Percentiles rank a stretch among this genome's conserved stretches.
These are phyloP conservation scores for Scopulariopsis brevicaulis DNA, from an alignment of 2,329 filamentous ascomycete species.

Conservation along the genomic window DNA sequence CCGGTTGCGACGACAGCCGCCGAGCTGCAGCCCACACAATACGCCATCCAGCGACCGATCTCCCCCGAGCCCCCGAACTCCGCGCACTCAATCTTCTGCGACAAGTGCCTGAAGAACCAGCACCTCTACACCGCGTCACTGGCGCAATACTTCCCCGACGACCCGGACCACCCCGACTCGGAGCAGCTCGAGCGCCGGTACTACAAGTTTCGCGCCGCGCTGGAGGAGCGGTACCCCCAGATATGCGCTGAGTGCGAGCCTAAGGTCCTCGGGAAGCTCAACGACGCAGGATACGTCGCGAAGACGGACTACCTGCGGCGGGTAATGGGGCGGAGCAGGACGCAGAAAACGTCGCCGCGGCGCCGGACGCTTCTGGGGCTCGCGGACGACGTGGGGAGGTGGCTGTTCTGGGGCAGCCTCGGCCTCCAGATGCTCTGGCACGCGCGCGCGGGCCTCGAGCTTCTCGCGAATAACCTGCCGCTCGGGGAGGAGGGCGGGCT, in stretches of 20 bases:
- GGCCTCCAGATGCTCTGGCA: conserved; percentile 40
- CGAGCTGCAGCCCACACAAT: conserved; percentile 30
- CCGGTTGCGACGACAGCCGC: conserved; percentile 48
- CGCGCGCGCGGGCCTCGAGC: conserved; percentile 15
- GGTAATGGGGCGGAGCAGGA: conserved; percentile 56
- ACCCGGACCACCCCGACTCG: conserved; percentile 57
- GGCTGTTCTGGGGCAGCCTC: conserved; percentile 36
- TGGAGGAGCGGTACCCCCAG: conserved; percentile 80
- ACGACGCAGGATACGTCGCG: conserved; percentile 65
- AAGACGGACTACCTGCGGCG: conserved; percentile 71
- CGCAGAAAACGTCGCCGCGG: conserved; percentile 17
- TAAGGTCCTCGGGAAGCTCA: conserved; percentile 57
- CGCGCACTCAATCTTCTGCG: conserved; percentile 48
- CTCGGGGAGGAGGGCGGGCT: not conserved
- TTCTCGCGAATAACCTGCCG: conserved; percentile 10
- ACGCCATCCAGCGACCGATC: conserved; percentile 29
- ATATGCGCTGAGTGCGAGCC: conserved; percentile 75
- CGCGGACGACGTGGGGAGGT: conserved; percentile 27
- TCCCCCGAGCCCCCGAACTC: conserved; percentile 16
- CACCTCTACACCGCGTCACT: conserved; percentile 65
- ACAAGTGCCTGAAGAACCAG: conserved; percentile 80
- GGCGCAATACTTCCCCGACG: conserved; percentile 64
- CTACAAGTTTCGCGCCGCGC: conserved; percentile 55
- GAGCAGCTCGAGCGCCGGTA: conserved; percentile 55
- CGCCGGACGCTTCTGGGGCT: conserved; percentile 27